A percentile compares a stretch with the other conserved stretches of the same genome.
phyloP scores from a whole-genome alignment of 768 basidiomycete species.

The Coprinellus micaceus region DNA sequence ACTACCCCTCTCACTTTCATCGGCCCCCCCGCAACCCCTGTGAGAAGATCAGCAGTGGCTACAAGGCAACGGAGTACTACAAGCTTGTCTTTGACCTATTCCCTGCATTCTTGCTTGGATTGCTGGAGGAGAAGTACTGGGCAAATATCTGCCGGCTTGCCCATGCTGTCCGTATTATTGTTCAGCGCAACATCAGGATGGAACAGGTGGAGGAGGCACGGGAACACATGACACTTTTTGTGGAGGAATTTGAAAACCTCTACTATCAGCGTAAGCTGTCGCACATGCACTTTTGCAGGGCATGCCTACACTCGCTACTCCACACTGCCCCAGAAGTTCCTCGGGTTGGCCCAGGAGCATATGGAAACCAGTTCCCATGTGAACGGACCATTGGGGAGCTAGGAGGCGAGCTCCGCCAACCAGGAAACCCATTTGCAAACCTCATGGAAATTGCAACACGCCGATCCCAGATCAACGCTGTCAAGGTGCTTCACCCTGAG shows the following conservation, averaged over 20 bases:
- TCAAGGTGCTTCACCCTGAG: constrained; percentile 11
- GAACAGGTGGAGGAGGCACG: constrained; percentile 20
- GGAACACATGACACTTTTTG: constrained; percentile 21
- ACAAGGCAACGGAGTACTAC: constrained; percentile 35
- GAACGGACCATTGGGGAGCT: constrained; percentile 30
- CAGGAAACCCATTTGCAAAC: constrained; percentile 26
- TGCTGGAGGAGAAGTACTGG: constrained; percentile 26
- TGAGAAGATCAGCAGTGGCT: constrained; percentile 34
- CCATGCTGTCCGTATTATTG: constrained; percentile 18
- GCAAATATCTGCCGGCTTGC: constrained; percentile 31
- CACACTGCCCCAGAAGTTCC: constrained; percentile 17
- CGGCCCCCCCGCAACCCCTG: constrained; percentile 26
- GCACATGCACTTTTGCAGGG: constrained; percentile 5
- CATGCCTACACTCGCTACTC: constrained; percentile 18
- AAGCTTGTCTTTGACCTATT: constrained; percentile 30
- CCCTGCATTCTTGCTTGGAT: constrained; percentile 25
- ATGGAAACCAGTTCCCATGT: constrained; percentile 27
- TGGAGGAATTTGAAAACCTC: constrained; percentile 15
- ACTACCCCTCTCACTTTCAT: constrained; percentile 24
- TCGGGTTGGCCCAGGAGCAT: constrained; percentile 10
- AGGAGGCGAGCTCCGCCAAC: constrained; percentile 23
- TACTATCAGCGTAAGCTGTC: not conserved
- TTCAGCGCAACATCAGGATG: constrained; percentile 21
- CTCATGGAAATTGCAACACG: constrained; percentile 17
- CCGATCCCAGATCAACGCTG: constrained; percentile 17